Conservation (phyloP, 1,284 basidiomycete genomes). For the Heterobasidion occidentale region DNA sequence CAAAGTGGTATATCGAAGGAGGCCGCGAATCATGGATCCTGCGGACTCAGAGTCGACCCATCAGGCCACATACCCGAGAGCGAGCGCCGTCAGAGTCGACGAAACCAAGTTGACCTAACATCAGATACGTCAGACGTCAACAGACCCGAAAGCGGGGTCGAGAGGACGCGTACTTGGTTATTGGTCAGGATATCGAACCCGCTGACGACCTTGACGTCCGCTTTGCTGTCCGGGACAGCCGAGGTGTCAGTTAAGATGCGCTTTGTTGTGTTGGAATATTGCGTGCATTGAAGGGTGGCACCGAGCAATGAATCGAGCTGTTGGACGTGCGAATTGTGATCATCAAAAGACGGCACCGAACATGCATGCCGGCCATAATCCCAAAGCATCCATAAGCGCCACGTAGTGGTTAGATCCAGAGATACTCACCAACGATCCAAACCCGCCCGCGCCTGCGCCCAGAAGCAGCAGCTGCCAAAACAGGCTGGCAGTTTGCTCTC, state of each 20-base stretch:
- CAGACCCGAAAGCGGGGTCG: background rate
- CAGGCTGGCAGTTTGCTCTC: slow-evolving; percentile 26
- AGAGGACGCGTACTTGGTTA: slow-evolving; percentile 52
- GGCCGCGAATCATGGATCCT: too few species aligned
- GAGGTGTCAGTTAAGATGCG: slow-evolving; percentile 61
- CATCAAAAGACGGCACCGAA: background rate
- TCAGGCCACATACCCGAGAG: slow-evolving; percentile 24
- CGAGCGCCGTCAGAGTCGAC: slow-evolving; percentile 29
- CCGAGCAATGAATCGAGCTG: slow-evolving; percentile 83
- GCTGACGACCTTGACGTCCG: slow-evolving; percentile 50
- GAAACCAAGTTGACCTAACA: slow-evolving; percentile 37
- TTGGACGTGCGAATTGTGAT: background rate
- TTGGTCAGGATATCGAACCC: slow-evolving; percentile 74
- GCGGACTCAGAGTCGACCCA: background rate
- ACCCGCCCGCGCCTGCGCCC: slow-evolving; percentile 59
- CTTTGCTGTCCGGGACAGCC: slow-evolving; percentile 14
- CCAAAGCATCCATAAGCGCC: background rate
- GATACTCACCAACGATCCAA: slow-evolving; percentile 65
- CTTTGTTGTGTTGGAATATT: slow-evolving; percentile 59
- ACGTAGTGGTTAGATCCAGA: background rate
- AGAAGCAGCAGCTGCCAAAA: slow-evolving; percentile 42
- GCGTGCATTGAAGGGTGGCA: slow-evolving; percentile 80
- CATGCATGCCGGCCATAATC: slow-evolving; percentile 1
- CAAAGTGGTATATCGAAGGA: too few species aligned
- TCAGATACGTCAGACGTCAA: background rate